These are phyloP conservation scores for Nidularia sp. DNA, from an alignment of 768 basidiomycete species.

Conservation along the genomic window DNA sequence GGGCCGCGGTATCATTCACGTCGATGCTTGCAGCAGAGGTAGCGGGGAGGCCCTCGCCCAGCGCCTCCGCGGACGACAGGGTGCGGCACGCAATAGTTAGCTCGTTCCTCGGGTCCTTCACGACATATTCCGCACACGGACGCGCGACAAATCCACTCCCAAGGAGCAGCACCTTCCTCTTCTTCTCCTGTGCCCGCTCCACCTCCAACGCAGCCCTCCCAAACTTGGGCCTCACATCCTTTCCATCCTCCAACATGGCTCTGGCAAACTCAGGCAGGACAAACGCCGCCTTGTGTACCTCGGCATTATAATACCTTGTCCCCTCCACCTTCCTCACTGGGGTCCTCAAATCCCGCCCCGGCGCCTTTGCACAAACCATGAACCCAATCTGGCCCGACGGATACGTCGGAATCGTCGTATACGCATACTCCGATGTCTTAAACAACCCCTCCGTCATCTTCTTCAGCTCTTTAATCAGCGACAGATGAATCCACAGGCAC, in stretches of 20 bases:
- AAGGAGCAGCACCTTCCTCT: slow-evolving; percentile 77
- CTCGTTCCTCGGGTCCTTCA: slow-evolving; percentile 72
- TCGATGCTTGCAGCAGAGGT: slow-evolving; percentile 80
- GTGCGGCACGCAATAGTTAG: slow-evolving; percentile 93
- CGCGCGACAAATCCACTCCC: slow-evolving; percentile 95
- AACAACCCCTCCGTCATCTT: slow-evolving; percentile 71
- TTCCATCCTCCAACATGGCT: slow-evolving; percentile 66
- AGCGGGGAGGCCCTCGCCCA: slow-evolving; percentile 65
- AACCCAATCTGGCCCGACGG: slow-evolving; percentile 98
- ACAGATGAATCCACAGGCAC: slow-evolving; percentile 91
- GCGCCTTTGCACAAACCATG: slow-evolving; percentile 80
- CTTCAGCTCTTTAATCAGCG: slow-evolving; percentile 76
- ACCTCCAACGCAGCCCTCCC: slow-evolving; percentile 52
- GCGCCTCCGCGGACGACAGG: slow-evolving; percentile 65
- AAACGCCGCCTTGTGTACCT: slow-evolving; percentile 81
- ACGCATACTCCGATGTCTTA: slow-evolving; percentile 84
- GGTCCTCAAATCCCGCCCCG: slow-evolving; percentile 61
- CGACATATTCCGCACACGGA: slow-evolving; percentile 94
- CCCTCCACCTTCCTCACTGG: slow-evolving; percentile 68
- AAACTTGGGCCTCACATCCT: slow-evolving; percentile 69
- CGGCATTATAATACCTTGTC: slow-evolving; percentile 82
- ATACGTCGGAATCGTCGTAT: slow-evolving; percentile 96
- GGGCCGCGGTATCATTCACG: slow-evolving; percentile 62
- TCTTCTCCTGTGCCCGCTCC: slow-evolving; percentile 33
- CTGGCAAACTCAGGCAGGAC: slow-evolving; percentile 91